phyloP scores from a whole-genome alignment of 2,329 filamentous ascomycete genomes.

The Pestalotiopsis sp. region DNA sequence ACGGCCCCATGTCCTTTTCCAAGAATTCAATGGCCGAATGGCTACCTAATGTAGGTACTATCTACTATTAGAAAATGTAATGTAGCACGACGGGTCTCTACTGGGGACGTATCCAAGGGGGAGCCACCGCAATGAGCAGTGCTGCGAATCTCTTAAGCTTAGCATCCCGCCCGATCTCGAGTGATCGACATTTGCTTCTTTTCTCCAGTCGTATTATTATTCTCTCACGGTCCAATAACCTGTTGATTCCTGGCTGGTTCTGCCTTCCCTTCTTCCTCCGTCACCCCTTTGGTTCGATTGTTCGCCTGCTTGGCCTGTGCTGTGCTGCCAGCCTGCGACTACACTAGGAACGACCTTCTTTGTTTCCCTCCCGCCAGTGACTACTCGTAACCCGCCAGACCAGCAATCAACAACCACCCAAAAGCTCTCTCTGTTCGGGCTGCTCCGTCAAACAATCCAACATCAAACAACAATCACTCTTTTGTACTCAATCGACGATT shows the following conservation, averaged over 20 bases:
- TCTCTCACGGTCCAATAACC: background rate
- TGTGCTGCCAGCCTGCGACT: background rate
- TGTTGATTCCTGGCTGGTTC: background rate
- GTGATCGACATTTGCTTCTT: conserved; percentile 10
- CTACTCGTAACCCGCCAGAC: background rate
- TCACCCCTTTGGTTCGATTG: background rate
- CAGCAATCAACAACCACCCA: background rate
- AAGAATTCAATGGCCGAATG: background rate
- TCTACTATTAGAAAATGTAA: background rate
- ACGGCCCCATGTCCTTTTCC: background rate
- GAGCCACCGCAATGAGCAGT: background rate
- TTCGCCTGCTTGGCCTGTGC: background rate
- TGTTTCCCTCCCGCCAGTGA: background rate
- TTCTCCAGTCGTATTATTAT: background rate
- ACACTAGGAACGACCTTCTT: background rate
- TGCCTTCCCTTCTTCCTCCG: background rate
- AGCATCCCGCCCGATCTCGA: conserved; percentile 4
- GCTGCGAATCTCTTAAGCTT: conserved; percentile 11
- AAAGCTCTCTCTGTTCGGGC: too few relatives aligned
- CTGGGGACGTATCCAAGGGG: background rate
- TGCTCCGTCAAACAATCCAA: background rate
- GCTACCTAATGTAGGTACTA: background rate
- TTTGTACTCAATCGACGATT: background rate
- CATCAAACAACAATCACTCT: background rate
- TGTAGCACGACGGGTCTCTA: background rate